These are phyloP conservation scores for Picocystis sp. DNA, from an alignment of 163 green algal species.

Conservation along the genomic window DNA sequence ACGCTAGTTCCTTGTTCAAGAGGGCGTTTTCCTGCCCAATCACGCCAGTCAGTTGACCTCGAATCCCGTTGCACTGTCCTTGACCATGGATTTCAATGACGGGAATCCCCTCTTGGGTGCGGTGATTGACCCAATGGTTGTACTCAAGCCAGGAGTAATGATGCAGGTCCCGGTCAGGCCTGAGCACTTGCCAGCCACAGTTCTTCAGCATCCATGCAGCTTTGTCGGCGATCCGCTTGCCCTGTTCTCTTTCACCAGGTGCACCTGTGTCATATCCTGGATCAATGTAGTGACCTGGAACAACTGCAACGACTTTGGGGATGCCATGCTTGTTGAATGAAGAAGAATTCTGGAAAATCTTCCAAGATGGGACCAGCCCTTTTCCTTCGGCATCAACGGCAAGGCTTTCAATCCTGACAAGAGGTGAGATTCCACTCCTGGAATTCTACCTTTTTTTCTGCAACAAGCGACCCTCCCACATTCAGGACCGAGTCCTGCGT, in stretches of 20 bases:
- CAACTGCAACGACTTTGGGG: not conserved
- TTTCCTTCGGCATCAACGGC: no score
- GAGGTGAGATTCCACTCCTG: no score
- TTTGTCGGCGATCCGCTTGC: slow-evolving; percentile 1
- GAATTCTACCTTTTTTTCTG: no score
- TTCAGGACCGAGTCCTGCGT: no score
- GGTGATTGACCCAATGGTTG: not conserved
- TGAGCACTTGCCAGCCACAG: slow-evolving; percentile 3
- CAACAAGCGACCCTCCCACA: no score
- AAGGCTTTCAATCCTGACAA: no score
- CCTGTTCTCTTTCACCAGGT: slow-evolving; percentile 1
- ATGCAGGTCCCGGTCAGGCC: not conserved
- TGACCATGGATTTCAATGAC: slow-evolving; percentile 3
- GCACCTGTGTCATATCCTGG: slow-evolving; percentile 3
- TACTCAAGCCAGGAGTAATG: slow-evolving; percentile 2
- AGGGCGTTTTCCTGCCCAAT: not conserved
- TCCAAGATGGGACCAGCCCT: no score
- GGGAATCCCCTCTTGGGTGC: not conserved
- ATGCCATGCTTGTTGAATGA: no score
- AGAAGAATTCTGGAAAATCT: no score
- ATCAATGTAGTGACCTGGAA: slow-evolving; percentile 4
- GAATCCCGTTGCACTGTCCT: not conserved
- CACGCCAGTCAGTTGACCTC: not conserved
- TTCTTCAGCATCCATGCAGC: not conserved
- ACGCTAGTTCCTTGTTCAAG: slow-evolving; percentile 1